Percentiles rank a stretch among this genome's conserved stretches.
phyloP scores from a whole-genome alignment of 257 asterid genomes.

The Thymus mandschuricus region DNA sequence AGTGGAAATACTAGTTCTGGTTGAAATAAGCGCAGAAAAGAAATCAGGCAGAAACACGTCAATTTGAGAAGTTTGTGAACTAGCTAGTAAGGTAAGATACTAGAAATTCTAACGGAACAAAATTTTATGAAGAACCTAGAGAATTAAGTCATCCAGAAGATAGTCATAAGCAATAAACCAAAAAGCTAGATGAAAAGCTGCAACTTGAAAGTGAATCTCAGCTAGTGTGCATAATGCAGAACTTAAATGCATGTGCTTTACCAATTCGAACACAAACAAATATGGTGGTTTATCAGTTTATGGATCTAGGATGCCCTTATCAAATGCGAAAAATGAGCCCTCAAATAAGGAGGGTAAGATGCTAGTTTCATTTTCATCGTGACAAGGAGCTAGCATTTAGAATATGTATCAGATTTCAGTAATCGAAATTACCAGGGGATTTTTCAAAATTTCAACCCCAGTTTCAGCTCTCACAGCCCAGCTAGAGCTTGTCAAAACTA shows the following conservation, averaged over 20 bases:
- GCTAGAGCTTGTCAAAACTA: constrained; percentile 30
- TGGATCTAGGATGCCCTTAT: constrained; percentile 1
- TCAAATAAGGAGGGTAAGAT: constrained; percentile 11
- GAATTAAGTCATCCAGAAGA: too few species aligned
- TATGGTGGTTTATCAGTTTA: background rate
- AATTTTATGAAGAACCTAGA: too few species aligned
- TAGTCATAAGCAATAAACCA: too few species aligned
- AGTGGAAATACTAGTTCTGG: too few species aligned
- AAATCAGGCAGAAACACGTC: too few species aligned
- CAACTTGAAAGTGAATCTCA: background rate
- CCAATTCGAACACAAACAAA: constrained; percentile 8
- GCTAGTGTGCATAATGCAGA: background rate
- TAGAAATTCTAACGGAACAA: too few species aligned
- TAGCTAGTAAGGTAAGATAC: too few species aligned
- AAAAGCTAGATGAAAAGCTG: background rate
- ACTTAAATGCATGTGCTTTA: constrained; percentile 9
- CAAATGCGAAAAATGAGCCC: constrained; percentile 15
- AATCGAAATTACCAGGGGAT: constrained; percentile 37
- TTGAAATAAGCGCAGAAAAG: too few species aligned
- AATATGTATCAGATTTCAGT: background rate
- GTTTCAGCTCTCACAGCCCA: constrained; percentile 23
- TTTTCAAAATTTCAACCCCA: constrained; percentile 26
- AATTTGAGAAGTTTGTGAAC: too few species aligned
- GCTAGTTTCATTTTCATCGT: constrained; percentile 8
- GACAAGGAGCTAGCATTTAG: constrained; percentile 17